Conservation (phyloP, 306 rosid species). For the Cucumis hystrix region DNA sequence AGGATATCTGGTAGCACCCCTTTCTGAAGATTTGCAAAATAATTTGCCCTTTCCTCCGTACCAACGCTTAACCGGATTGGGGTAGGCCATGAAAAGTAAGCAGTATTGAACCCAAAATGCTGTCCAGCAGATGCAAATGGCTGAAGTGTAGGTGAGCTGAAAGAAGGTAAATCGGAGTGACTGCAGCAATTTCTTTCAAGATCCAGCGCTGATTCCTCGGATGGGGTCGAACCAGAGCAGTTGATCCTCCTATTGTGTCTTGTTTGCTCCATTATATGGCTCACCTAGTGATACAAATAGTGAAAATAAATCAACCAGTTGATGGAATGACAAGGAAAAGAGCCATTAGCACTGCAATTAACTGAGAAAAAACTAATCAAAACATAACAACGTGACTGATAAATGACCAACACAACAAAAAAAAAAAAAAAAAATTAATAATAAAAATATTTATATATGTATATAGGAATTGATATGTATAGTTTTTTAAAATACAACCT, state of each 20-base stretch:
- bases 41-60: constrained; percentile 92
- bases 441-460: no score
- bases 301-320: not conserved
- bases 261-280: constrained; percentile 45
- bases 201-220: constrained; percentile 93
- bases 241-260: constrained; percentile 55
- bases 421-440: no score
- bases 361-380: not conserved
- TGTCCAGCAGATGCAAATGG: constrained; percentile 96
- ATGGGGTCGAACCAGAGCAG: constrained; percentile 72
- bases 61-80: constrained; percentile 72
- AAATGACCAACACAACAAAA: not conserved
- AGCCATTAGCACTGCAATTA: not conserved
- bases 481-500: not conserved
- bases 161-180: constrained; percentile 82
- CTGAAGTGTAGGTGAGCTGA: constrained; percentile 76
- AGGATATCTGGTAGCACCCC: constrained; percentile 84
- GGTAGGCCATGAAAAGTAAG: constrained; percentile 96
- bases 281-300: constrained; percentile 18
- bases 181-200: constrained; percentile 82
- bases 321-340: not conserved
- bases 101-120: constrained; percentile 85
- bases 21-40: constrained; percentile 82
- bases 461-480: no score
- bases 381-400: not conserved